These are phyloP conservation scores for Nemania serpens DNA, from an alignment of 2,329 filamentous ascomycete genomes.

Conservation along the genomic window DNA sequence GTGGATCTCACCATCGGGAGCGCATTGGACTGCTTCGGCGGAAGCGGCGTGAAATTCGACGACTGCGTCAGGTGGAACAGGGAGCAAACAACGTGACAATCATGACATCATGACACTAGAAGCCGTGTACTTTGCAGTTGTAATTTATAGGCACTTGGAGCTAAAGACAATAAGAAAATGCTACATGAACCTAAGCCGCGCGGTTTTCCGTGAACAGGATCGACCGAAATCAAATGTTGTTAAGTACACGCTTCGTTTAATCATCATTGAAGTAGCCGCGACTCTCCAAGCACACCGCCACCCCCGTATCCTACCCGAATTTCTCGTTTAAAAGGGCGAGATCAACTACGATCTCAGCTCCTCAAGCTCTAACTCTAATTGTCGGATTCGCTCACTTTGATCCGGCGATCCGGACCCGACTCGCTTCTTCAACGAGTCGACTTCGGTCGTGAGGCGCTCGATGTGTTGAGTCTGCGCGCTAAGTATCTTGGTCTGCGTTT, in stretches of 20 bases:
- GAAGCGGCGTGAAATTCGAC: constrained; percentile 80
- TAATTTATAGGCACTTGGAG: background rate
- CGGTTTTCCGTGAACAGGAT: constrained; percentile 26
- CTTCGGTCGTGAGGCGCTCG: constrained; percentile 68
- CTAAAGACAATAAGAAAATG: constrained; percentile 10
- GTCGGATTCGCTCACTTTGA: constrained; percentile 70
- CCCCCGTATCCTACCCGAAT: constrained; percentile 24
- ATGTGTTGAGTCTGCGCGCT: constrained; percentile 79
- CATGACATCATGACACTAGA: background rate
- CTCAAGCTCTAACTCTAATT: constrained; percentile 70
- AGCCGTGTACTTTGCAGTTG: constrained; percentile 7
- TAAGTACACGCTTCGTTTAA: constrained; percentile 36
- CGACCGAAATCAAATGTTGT: constrained; percentile 30
- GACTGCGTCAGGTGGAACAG: constrained; percentile 91
- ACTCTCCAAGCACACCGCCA: constrained; percentile 23
- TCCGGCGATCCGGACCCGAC: constrained; percentile 64
- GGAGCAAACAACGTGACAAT: constrained; percentile 41
- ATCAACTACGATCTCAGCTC: constrained; percentile 58
- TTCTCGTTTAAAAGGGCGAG: constrained; percentile 19
- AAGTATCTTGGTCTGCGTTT: constrained; percentile 78
- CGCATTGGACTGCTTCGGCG: constrained; percentile 94
- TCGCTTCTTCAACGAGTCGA: constrained; percentile 80
- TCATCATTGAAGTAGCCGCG: constrained; percentile 31
- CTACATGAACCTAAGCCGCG: constrained; percentile 26
- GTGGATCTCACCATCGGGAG: constrained; percentile 96